Conservation (phyloP, 2,329 filamentous ascomycete genomes). For the Neonectria punicea region DNA sequence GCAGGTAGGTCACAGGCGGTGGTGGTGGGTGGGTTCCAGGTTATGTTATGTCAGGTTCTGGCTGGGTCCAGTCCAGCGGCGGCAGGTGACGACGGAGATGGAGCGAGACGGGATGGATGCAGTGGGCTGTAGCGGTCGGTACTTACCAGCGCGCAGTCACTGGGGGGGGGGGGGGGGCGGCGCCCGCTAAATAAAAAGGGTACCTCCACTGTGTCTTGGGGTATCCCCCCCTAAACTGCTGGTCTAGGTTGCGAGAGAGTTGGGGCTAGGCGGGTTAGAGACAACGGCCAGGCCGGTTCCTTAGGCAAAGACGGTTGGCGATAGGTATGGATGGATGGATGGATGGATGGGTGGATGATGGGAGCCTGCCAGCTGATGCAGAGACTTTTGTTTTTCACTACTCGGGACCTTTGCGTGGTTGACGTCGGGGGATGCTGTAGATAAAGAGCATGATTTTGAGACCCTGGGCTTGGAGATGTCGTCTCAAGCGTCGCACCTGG, state of each 20-base stretch:
- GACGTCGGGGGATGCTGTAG: background rate
- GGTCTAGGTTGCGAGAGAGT: background rate
- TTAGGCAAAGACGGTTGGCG: background rate
- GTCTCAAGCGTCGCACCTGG: background rate
- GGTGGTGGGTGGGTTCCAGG: background rate
- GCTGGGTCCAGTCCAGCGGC: background rate
- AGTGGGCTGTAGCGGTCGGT: constrained; percentile 8
- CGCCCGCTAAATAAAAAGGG: background rate
- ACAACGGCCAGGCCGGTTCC: constrained; percentile 12
- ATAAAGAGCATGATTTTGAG: background rate
- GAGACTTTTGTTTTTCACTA: background rate
- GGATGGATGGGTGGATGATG: too few relatives aligned
- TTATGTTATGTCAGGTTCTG: constrained; percentile 3
- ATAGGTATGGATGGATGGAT: too few relatives aligned
- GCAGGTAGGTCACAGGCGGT: background rate
- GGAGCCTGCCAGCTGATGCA: too few relatives aligned
- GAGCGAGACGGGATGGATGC: too few relatives aligned
- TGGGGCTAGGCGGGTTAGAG: constrained; percentile 16
- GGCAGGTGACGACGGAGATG: constrained; percentile 13
- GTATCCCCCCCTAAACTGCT: background rate
- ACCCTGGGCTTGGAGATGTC: background rate
- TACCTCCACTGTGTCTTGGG: background rate
- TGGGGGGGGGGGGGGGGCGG: background rate
- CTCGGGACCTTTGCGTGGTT: background rate
- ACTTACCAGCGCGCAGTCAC: constrained; percentile 5